A percentile compares a stretch with the other conserved stretches of the same genome.
Evolutionary conservation across 441 rosid species (phyloP).

Genomic region (Adansonia madagascariensis): DNA sequence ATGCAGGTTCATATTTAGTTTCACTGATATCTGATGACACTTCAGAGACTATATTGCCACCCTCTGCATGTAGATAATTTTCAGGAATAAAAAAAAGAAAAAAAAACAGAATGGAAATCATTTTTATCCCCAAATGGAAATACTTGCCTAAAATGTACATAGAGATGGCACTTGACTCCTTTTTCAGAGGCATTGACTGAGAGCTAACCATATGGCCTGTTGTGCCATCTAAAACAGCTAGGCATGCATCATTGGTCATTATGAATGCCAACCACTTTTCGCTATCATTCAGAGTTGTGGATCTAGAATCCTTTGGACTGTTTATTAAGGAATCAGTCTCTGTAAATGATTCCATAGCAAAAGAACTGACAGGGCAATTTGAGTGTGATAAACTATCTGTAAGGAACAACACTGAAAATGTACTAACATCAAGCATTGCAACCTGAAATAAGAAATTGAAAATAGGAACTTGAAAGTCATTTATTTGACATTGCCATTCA

Average conservation of each 20-base stretch:
- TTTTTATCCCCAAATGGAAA: slow-evolving; percentile 27
- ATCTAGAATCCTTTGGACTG: slow-evolving; percentile 40
- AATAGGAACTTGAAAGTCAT: slow-evolving; percentile 32
- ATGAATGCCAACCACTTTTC: slow-evolving; percentile 41
- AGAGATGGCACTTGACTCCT: slow-evolving; percentile 53
- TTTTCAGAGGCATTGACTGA: slow-evolving; percentile 41
- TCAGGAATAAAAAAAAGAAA: slow-evolving; percentile 28
- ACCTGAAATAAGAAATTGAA: slow-evolving; percentile 60
- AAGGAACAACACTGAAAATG: slow-evolving; percentile 58
- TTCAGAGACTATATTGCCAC: slow-evolving; percentile 41
- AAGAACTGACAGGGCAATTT: slow-evolving; percentile 56
- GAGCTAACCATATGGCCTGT: slow-evolving; percentile 55
- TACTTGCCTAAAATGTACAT: slow-evolving; percentile 66
- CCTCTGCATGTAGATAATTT: slow-evolving; percentile 53
- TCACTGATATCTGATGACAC: slow-evolving; percentile 40
- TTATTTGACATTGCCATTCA: slow-evolving; percentile 25
- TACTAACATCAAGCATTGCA: slow-evolving; percentile 67
- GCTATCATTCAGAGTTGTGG: slow-evolving; percentile 36
- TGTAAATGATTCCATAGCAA: slow-evolving; percentile 50
- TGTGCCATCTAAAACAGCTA: slow-evolving; percentile 57
- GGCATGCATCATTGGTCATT: slow-evolving; percentile 59
- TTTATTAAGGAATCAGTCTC: slow-evolving; percentile 34
- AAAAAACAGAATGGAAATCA: slow-evolving; percentile 18
- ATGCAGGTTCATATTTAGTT: slow-evolving; percentile 41
- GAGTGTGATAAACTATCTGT: slow-evolving; percentile 54